Conservation (phyloP, 768 basidiomycete species). For the Rhodosporidiobolus sp. region DNA sequence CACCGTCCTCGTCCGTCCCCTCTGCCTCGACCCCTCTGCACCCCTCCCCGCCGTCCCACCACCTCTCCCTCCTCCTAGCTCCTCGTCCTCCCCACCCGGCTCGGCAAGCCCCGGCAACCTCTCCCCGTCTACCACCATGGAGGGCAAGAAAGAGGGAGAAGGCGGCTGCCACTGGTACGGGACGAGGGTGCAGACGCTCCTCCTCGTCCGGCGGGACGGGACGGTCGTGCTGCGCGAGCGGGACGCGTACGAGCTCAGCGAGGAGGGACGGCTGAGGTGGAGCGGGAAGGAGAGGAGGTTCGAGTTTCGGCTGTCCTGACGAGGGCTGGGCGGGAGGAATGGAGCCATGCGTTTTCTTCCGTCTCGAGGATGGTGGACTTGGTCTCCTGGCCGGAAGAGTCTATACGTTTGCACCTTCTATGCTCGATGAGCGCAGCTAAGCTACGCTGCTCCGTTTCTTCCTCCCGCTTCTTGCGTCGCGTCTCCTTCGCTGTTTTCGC, state of each 20-base stretch:
- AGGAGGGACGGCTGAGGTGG: constrained; percentile 31
- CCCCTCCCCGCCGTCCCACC: constrained; percentile 18
- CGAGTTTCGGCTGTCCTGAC: constrained; percentile 12
- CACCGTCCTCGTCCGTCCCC: constrained; percentile 39
- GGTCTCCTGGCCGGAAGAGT: no score
- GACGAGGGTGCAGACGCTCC: constrained; percentile 41
- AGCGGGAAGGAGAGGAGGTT: constrained; percentile 16
- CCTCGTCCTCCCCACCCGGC: background rate
- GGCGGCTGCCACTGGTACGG: constrained; percentile 37
- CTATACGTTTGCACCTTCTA: no score
- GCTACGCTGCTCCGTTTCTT: no score
- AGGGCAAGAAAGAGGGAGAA: constrained; percentile 3
- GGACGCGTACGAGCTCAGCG: constrained; percentile 30
- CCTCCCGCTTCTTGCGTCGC: no score
- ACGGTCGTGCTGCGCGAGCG: constrained; percentile 31
- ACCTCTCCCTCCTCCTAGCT: constrained; percentile 10
- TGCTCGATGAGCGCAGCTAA: no score
- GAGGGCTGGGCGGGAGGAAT: background rate
- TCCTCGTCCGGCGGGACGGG: constrained; percentile 32
- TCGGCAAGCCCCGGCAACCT: no score
- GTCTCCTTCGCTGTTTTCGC: no score
- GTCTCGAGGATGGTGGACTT: no score
- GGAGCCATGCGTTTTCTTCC: no score
- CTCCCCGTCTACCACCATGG: no score
- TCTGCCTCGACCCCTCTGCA: constrained; percentile 16